These are phyloP conservation scores for Glutinoglossum americanum DNA, from an alignment of 495 filamentous ascomycete species.

Conservation along the genomic window DNA sequence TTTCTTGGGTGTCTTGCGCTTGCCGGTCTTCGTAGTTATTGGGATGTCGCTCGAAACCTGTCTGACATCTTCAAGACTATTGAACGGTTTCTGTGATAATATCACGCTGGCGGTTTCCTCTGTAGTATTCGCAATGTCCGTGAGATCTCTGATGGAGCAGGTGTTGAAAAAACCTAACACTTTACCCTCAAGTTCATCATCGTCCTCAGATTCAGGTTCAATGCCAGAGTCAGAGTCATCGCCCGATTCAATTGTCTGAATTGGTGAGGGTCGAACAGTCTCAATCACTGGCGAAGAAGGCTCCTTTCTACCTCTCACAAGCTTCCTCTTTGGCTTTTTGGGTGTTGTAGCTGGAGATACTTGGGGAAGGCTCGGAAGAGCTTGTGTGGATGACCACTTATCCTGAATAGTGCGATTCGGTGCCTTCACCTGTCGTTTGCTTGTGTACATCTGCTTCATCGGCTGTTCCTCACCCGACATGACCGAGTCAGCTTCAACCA, in stretches of 20 bases:
- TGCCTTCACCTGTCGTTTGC: conserved; percentile 25
- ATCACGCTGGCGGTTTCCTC: conserved; percentile 43
- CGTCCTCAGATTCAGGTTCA: conserved; percentile 17
- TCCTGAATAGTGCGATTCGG: conserved; percentile 34
- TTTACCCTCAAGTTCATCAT: conserved; percentile 26
- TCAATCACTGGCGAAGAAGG: conserved; percentile 15
- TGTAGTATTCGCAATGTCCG: conserved; percentile 52
- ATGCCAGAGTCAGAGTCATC: conserved; percentile 34
- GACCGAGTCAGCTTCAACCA: conserved; percentile 16
- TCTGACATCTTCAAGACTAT: conserved; percentile 36
- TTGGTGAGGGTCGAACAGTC: conserved; percentile 5
- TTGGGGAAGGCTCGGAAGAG: background rate
- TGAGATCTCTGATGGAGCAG: conserved; percentile 46
- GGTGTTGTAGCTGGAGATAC: conserved; percentile 4
- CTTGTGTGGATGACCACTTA: conserved; percentile 28
- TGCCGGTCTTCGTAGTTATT: conserved; percentile 25
- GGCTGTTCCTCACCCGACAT: conserved; percentile 20
- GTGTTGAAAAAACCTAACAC: conserved; percentile 71
- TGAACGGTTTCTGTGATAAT: conserved; percentile 47
- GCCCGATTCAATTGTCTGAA: conserved; percentile 17
- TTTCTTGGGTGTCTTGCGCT: conserved; percentile 26
- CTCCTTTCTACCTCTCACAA: conserved; percentile 13
- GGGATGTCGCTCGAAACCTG: conserved; percentile 28
- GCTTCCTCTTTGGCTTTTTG: conserved; percentile 9
- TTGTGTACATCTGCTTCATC: background rate